Evolutionary conservation across 345 rosid species (phyloP).

Genomic region (Geranium brycei): DNA sequence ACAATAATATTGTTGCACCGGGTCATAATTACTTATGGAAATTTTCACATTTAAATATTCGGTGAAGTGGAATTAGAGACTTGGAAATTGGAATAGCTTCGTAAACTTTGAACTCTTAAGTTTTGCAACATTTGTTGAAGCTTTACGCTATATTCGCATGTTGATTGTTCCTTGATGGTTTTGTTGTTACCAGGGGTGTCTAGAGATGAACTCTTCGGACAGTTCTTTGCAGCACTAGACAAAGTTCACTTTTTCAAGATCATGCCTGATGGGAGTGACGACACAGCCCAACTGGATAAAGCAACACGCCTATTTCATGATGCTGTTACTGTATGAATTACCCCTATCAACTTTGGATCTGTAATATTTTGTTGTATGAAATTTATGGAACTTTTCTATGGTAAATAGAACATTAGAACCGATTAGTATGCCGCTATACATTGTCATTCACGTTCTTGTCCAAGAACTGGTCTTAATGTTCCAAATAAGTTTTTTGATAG

Average conservation of each 20-base stretch:
- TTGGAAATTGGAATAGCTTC: too few relatives aligned
- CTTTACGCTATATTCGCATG: background rate
- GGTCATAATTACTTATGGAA: too few relatives aligned
- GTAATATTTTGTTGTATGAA: background rate
- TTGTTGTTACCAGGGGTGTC: constrained; percentile 36
- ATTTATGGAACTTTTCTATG: background rate
- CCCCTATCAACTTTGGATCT: background rate
- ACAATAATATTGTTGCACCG: too few relatives aligned
- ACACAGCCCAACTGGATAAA: constrained; percentile 50
- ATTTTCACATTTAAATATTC: too few relatives aligned
- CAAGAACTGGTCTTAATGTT: too few relatives aligned
- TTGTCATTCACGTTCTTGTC: too few relatives aligned
- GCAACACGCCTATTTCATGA: constrained; percentile 61
- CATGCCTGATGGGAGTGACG: constrained; percentile 52
- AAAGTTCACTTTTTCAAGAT: constrained; percentile 40
- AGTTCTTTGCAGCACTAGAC: constrained; percentile 73
- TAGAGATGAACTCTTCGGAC: constrained; percentile 70
- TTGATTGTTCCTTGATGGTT: constrained; percentile 7
- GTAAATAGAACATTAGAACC: too few relatives aligned
- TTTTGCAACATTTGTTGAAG: background rate
- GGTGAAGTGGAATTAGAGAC: too few relatives aligned
- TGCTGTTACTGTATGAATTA: constrained; percentile 43
- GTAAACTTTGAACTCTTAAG: background rate
- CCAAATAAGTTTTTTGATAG: too few relatives aligned
- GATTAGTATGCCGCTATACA: too few relatives aligned